phyloP scores from a whole-genome alignment of 805 yeast genomes.

The Ogataea minuta region DNA sequence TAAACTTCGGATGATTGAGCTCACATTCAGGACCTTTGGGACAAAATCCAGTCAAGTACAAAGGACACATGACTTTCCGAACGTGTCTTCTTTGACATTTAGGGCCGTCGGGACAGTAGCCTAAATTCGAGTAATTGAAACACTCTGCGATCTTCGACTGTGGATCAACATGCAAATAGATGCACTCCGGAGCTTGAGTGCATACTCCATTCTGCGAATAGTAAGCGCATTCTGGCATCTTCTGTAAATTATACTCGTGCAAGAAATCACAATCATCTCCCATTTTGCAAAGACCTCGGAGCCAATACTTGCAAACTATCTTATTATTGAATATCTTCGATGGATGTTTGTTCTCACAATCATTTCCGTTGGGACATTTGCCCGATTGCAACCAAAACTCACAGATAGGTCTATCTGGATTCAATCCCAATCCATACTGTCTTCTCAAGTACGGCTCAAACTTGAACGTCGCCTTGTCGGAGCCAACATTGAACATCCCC shows the following conservation, averaged over 20 bases:
- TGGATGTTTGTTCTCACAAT: constrained; percentile 83
- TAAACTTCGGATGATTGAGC: constrained; percentile 80
- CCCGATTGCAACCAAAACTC: constrained; percentile 61
- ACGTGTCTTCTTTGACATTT: constrained; percentile 79
- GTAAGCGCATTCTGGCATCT: constrained; percentile 96
- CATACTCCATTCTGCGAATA: constrained; percentile 82
- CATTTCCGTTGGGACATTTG: constrained; percentile 77
- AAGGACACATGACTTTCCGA: constrained; percentile 70
- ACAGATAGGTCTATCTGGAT: constrained; percentile 89
- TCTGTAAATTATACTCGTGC: constrained; percentile 89
- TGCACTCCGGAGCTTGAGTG: constrained; percentile 91
- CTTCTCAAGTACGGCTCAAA: constrained; percentile 81
- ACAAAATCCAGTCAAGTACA: constrained; percentile 87
- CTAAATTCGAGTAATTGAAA: constrained; percentile 68
- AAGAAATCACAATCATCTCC: constrained; percentile 94
- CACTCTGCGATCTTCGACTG: constrained; percentile 86
- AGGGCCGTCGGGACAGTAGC: constrained; percentile 93
- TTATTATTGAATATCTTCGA: constrained; percentile 59
- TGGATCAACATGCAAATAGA: constrained; percentile 89
- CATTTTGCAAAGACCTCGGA: constrained; percentile 94
- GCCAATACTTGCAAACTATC: constrained; percentile 98
- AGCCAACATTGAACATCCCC: constrained; percentile 6
- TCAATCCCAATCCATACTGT: constrained; percentile 78
- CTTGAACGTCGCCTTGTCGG: constrained; percentile 36
- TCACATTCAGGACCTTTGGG: constrained; percentile 83